Percentiles rank a stretch among this genome's conserved stretches.
phyloP scores from a whole-genome alignment of 1,284 basidiomycete species.

The Wolfiporia cocos region DNA sequence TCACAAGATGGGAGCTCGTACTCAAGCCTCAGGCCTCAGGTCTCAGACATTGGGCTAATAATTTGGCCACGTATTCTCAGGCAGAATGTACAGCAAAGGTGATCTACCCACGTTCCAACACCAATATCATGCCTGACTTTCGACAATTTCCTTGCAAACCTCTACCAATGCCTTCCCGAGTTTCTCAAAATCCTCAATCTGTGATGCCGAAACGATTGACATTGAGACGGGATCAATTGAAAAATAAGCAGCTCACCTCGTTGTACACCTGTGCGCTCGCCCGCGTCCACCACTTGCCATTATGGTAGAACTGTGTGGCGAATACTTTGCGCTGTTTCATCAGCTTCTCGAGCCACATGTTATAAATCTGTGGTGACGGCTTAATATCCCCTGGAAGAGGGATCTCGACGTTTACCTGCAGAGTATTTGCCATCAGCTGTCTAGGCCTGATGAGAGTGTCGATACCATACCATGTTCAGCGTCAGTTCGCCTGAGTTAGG shows the following conservation, averaged over 20 bases:
- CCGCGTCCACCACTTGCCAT: constrained; percentile 60
- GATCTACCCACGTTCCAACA: too few species aligned
- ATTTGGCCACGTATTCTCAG: too few species aligned
- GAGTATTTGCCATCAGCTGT: too few species aligned
- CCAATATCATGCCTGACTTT: too few species aligned
- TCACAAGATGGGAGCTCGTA: too few species aligned
- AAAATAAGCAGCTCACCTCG: constrained; percentile 2
- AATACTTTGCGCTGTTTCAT: constrained; percentile 34
- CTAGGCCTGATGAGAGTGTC: too few species aligned
- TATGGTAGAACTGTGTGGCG: constrained; percentile 42
- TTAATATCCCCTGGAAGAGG: constrained; percentile 37
- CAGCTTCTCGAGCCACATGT: constrained; percentile 29
- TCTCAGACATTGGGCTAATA: too few species aligned
- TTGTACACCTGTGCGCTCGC: constrained; percentile 57
- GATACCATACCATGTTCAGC: constrained; percentile 74
- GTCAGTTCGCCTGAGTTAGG: constrained; percentile 54
- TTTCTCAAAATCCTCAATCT: not conserved
- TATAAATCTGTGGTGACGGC: constrained; percentile 19
- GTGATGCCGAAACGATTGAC: not conserved
- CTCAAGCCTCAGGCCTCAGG: too few species aligned
- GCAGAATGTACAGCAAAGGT: too few species aligned
- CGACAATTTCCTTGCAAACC: not conserved
- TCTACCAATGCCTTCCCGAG: not conserved
- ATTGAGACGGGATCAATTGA: too few species aligned
- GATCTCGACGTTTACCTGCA: constrained; percentile 49